Conservation (phyloP, 306 rosid genomes). For the Cucurbita maxima region DNA sequence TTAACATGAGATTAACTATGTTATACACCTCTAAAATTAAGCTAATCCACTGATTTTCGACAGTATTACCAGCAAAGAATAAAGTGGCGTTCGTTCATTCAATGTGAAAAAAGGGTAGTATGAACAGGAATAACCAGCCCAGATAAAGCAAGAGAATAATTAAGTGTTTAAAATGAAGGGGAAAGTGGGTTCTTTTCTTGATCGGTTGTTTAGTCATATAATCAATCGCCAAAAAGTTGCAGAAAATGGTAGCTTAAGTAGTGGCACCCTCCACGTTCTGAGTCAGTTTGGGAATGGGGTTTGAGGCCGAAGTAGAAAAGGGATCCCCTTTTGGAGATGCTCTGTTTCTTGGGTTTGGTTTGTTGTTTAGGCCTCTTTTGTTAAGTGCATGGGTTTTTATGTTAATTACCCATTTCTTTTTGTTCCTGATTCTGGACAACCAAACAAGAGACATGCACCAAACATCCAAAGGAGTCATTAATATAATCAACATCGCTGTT, state of each 20-base stretch:
- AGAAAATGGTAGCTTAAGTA: background rate
- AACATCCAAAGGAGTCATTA: background rate
- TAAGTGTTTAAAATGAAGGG: background rate
- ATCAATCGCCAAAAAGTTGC: background rate
- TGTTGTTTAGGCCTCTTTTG: background rate
- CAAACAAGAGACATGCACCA: background rate
- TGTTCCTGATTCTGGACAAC: background rate
- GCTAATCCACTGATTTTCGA: background rate
- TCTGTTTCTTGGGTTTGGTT: background rate
- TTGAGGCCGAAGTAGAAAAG: background rate
- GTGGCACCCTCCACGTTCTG: background rate
- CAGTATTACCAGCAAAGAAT: background rate
- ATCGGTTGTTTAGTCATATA: background rate
- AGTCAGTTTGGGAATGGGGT: background rate
- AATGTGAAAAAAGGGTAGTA: background rate
- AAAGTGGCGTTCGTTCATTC: background rate
- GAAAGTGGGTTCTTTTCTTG: slow-evolving; percentile 1
- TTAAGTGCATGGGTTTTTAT: background rate
- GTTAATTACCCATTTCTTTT: background rate
- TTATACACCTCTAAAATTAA: background rate
- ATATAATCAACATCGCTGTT: background rate
- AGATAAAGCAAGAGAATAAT: background rate
- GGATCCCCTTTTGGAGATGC: background rate
- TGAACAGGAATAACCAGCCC: background rate
- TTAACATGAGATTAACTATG: too few relatives aligned